A percentile compares a stretch with the other conserved stretches of the same genome.
Evolutionary conservation across 192 early-diverging fungal genomes (phyloP).

Genomic region (Rhizophagus prolifer): DNA sequence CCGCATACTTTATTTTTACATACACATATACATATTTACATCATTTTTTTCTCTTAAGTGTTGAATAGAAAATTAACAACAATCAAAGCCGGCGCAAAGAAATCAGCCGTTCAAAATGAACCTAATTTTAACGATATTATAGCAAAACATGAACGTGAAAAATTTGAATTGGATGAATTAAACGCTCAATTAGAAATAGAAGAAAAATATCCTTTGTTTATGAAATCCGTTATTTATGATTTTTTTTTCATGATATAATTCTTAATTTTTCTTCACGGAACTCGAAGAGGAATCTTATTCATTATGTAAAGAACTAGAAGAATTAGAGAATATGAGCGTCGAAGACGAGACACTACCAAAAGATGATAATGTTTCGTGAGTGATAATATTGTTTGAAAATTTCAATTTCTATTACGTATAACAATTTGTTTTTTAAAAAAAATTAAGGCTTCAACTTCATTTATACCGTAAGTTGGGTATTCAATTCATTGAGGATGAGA

Average conservation of each 20-base stretch:
- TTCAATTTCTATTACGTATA: neutral
- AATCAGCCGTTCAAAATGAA: neutral
- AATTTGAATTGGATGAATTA: neutral
- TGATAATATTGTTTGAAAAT: neutral
- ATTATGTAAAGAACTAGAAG: neutral
- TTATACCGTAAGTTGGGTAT: neutral
- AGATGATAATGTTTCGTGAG: neutral
- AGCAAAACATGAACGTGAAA: neutral
- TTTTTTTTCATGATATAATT: neutral
- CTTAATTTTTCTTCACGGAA: neutral
- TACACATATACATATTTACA: neutral
- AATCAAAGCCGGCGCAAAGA: neutral
- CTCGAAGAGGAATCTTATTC: neutral
- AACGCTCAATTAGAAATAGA: neutral
- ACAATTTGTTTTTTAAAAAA: neutral
- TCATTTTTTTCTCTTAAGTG: neutral
- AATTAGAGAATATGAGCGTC: neutral
- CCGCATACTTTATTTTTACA: neutral
- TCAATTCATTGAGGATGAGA: neutral
- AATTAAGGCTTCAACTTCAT: neutral
- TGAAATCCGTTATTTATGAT: no score
- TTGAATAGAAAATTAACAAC: neutral
- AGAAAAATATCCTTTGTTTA: constrained; percentile 2
- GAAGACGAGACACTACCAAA: neutral
- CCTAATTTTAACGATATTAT: constrained; percentile 1